Percentiles rank a stretch among this genome's conserved stretches.
Conservation (phyloP, 495 filamentous ascomycete species). For the Penicillium daleae region DNA sequence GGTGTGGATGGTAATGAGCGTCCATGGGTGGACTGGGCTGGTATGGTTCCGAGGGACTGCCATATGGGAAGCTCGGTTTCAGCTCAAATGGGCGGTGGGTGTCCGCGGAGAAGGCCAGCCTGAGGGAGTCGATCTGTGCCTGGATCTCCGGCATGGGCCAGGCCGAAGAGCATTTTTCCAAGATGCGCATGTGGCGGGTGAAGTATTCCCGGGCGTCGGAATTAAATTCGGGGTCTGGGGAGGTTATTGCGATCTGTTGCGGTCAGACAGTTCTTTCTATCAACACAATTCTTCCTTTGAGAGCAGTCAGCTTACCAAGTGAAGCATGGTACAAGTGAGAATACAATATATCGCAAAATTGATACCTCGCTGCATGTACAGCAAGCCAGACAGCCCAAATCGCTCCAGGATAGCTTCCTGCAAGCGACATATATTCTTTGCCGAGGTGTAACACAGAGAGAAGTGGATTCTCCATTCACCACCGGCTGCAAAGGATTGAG, state of each 20-base stretch:
- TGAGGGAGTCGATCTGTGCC: conserved; percentile 84
- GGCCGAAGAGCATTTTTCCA: conserved; percentile 80
- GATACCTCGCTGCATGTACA: conserved; percentile 93
- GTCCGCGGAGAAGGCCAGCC: conserved; percentile 93
- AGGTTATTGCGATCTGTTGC: conserved; percentile 86
- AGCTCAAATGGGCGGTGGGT: conserved; percentile 83
- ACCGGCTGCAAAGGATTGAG: conserved; percentile 71
- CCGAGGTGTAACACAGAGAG: conserved; percentile 81
- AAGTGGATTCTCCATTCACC: conserved; percentile 88
- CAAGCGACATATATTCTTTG: conserved; percentile 86
- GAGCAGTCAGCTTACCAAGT: conserved; percentile 68
- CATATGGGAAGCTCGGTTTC: conserved; percentile 85
- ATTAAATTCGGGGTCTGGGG: conserved; percentile 88
- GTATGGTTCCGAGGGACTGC: conserved; percentile 70
- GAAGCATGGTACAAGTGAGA: conserved; percentile 91
- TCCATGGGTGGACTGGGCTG: conserved; percentile 66
- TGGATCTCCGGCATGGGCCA: conserved; percentile 96
- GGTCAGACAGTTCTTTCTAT: conserved; percentile 21
- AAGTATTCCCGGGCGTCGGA: conserved; percentile 88
- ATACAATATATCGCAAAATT: conserved; percentile 94
- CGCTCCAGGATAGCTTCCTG: conserved; percentile 81
- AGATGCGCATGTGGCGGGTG: conserved; percentile 90
- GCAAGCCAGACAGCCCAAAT: conserved; percentile 78
- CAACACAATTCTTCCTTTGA: background rate
- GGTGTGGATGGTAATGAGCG: conserved; percentile 45